Evolutionary conservation across 2,329 filamentous ascomycete genomes (phyloP), one percentile per base, ranked within the genome.

Genomic region (Fusarium sp.): DNA sequence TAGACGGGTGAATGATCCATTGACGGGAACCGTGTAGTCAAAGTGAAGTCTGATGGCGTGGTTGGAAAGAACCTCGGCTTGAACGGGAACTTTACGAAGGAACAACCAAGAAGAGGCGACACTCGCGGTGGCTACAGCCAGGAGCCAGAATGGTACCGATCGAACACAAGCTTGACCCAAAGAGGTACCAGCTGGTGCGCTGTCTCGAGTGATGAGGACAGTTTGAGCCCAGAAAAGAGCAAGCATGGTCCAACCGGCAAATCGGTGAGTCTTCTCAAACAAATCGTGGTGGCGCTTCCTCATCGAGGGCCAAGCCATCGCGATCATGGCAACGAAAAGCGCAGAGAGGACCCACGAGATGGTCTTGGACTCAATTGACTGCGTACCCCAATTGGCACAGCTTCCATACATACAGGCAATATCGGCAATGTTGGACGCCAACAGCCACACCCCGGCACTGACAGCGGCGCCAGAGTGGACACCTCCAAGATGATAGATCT

Each of bases 41-140:
- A 95, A 93, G 79, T 92, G 89, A 29, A 96, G 88, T 38, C 91
- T 89, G 22, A 93, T 84, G 18, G 93, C 93, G 82, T 95, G 93
- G n/a, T 87, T 80, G 0, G 93, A 96, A 9, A 96, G 89, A 3
- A 87, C 84, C 77, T 94, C 91, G 4, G 91, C 85, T n/a, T 87
- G 84, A 66, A 95, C 92, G 2, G 85, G 84, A 52, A 93, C 90
- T 73, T 89, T 91, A 60, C 93, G 89, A 24, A 96, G 89, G 66
- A 89, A 88, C 2, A 92, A 79, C 93, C 94, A 97, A 1, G 94
- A 93, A 50, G 92, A 90, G 42, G 92, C 85, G 68, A 95, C 87
- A 72, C 91, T 88, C 27, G 86, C 75, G 1, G 93, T 94, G 18
- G 91, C 90, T 29, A 89, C 79, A 22, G 89, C 76, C 7, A 96